Evolutionary conservation across 352 stramenopile genomes (phyloP).

Genomic region (Phytophthora macrochlamydospora): DNA sequence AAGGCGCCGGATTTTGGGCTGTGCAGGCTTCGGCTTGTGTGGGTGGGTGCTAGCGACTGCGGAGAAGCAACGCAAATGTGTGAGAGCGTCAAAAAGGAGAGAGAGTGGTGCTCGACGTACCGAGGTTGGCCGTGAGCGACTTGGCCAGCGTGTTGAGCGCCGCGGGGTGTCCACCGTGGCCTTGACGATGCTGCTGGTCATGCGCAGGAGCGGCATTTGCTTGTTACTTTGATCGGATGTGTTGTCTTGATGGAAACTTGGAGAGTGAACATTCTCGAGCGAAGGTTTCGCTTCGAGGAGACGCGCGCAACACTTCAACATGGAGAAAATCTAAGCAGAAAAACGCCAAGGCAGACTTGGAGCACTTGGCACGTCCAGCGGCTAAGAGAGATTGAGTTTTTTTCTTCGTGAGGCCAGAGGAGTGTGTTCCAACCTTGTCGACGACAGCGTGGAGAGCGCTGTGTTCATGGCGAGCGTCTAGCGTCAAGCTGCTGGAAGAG

Average conservation of each 20-base stretch:
- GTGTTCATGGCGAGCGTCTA: no score
- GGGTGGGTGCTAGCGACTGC: conserved; percentile 18
- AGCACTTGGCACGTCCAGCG: no score
- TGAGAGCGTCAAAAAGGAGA: not conserved
- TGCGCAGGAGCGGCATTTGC: conserved; percentile 21
- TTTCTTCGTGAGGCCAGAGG: no score
- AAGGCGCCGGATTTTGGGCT: conserved; percentile 11
- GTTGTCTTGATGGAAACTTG: not conserved
- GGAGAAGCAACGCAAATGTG: not conserved
- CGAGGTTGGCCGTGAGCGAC: conserved; percentile 21
- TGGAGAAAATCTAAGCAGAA: not conserved
- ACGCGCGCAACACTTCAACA: not conserved
- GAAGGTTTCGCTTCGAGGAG: not conserved
- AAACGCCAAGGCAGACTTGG: not conserved
- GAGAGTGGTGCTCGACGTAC: not conserved
- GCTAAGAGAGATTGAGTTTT: no score
- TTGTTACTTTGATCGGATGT: not conserved
- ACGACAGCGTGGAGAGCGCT: no score
- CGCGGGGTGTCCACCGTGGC: conserved; percentile 22
- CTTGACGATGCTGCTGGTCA: conserved; percentile 30
- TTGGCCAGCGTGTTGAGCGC: conserved; percentile 25
- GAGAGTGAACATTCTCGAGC: not conserved
- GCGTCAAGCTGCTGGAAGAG: no score
- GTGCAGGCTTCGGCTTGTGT: conserved; percentile 7
- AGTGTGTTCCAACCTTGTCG: no score